Percentiles rank a stretch among this genome's conserved stretches.
phyloP scores from a whole-genome alignment of 202 grass and related monocot genomes.

The Tripidium arundinaceum region DNA sequence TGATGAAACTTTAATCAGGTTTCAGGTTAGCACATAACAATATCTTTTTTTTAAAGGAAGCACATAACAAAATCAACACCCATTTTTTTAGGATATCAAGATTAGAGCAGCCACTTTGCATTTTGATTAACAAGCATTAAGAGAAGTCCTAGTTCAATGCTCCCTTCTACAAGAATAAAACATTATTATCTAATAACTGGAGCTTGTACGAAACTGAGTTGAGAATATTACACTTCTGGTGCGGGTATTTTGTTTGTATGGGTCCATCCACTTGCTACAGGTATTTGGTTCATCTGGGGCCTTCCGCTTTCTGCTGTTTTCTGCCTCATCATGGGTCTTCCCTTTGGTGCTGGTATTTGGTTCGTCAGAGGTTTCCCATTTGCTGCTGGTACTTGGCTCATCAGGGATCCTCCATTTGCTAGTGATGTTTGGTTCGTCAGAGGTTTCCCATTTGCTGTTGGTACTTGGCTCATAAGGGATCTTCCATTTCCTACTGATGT shows the following conservation, averaged over 20 bases:
- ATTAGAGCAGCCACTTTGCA: background rate
- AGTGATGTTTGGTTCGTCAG: background rate
- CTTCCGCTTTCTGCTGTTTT: background rate
- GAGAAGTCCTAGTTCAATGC: background rate
- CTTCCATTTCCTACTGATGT: conserved; percentile 18
- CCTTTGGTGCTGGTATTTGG: conserved; percentile 22
- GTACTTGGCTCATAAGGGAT: background rate
- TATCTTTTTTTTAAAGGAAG: too few species aligned
- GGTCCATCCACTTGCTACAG: background rate
- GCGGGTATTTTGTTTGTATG: conserved; percentile 19
- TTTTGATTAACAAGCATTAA: background rate
- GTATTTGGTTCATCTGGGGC: background rate
- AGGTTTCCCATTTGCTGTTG: background rate
- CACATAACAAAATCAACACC: background rate
- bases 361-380: conserved; percentile 4
- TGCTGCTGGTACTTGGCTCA: conserved; percentile 22
- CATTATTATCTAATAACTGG: conserved; percentile 10
- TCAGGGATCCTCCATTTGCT: conserved; percentile 16
- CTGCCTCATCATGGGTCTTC: background rate
- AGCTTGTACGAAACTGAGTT: conserved; percentile 5
- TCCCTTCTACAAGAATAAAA: conserved; percentile 2
- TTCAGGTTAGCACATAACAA: background rate
- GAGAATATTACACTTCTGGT: conserved; percentile 56
- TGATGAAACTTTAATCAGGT: background rate
- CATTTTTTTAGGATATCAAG: background rate